Percentiles rank a stretch among this genome's conserved stretches.
These are phyloP conservation scores for Myxozyma neotropica DNA, from an alignment of 805 yeast genomes.

Conservation along the genomic window DNA sequence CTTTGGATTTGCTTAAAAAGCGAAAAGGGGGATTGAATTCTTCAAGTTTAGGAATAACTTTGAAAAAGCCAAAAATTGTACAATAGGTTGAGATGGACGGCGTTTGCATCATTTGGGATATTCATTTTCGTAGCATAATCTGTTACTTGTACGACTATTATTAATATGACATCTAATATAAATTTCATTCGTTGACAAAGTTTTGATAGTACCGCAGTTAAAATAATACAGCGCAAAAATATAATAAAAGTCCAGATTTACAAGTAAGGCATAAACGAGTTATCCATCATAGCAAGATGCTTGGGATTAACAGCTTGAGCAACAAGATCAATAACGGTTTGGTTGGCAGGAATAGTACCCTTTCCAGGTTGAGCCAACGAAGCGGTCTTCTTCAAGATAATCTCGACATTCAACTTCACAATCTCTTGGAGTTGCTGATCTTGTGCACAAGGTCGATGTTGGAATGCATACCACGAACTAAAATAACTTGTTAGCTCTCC, in stretches of 20 bases:
- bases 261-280: constrained; percentile 93
- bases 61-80: constrained; percentile 24
- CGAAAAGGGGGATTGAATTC: constrained; percentile 10
- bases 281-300: constrained; percentile 86
- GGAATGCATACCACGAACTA: constrained; percentile 85
- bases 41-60: constrained; percentile 19
- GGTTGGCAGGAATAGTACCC: constrained; percentile 74
- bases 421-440: constrained; percentile 83
- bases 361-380: constrained; percentile 70
- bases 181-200: not conserved
- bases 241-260: constrained; percentile 39
- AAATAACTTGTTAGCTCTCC: not conserved
- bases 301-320: constrained; percentile 95
- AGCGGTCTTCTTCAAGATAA: constrained; percentile 74
- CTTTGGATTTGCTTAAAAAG: constrained; percentile 24
- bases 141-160: too few species aligned
- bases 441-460: constrained; percentile 72
- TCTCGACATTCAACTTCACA: constrained; percentile 84
- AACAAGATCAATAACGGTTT: constrained; percentile 83
- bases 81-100: constrained; percentile 3
- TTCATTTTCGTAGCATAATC: too few species aligned
- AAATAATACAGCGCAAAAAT: not conserved
- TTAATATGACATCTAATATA: not conserved
- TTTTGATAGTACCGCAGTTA: not conserved
- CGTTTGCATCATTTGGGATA: too few species aligned